These are phyloP conservation scores for Fistulina hepatica DNA, from an alignment of 1,284 basidiomycete genomes.

Conservation along the genomic window DNA sequence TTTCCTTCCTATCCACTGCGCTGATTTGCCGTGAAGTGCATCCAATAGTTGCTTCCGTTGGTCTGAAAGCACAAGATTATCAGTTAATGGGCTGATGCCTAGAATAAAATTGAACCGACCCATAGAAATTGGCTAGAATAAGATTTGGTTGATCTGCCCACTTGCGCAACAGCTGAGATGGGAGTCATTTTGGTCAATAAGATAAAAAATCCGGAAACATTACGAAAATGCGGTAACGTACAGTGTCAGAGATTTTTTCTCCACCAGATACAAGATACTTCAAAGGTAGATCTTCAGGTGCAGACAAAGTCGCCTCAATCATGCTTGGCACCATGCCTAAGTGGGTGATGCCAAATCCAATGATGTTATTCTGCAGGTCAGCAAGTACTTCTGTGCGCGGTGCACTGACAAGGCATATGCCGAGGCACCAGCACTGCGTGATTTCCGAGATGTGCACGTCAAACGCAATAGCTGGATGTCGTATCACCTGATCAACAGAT, in stretches of 20 bases:
- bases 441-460: constrained; percentile 16
- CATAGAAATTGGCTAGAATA: constrained; percentile 14
- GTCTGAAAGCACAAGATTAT: constrained; percentile 5
- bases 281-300: constrained; percentile 8
- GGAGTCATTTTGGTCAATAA: too few species aligned
- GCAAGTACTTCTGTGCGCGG: constrained; percentile 12
- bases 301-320: constrained; percentile 11
- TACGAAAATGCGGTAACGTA: neutral
- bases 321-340: constrained; percentile 14
- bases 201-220: neutral
- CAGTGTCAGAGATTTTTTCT: constrained; percentile 13
- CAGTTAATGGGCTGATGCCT: neutral
- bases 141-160: constrained; percentile 9
- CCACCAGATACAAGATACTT: constrained; percentile 14
- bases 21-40: constrained; percentile 14
- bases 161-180: constrained; percentile 10
- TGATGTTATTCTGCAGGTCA: constrained; percentile 10
- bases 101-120: constrained; percentile 4
- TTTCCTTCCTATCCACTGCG: constrained; percentile 12
- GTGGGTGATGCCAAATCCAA: constrained; percentile 13
- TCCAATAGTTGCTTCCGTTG: constrained; percentile 13
- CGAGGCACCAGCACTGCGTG: constrained; percentile 12
- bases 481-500: neutral
- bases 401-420: constrained; percentile 13
- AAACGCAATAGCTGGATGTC: constrained; percentile 10